Base-by-base conservation (phyloP, 2,329 filamentous ascomycete genomes). In the Cladosporium colombiae region DNA sequence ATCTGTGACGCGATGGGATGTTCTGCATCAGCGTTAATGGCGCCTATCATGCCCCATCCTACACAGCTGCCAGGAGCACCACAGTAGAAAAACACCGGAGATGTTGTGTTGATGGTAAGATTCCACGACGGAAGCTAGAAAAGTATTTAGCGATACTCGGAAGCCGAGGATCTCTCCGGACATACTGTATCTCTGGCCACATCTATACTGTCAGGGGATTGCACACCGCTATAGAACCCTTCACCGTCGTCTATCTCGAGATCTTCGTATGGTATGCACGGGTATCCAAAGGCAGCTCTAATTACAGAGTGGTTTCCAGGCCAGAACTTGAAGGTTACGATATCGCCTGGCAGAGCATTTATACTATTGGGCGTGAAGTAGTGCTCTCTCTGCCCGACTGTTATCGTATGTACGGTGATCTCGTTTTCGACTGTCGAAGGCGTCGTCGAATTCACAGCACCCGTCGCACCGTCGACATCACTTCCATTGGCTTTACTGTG, bases 61-160 rank as follows among this genome's bases (percentile, higher is more conserved):
- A 82, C 81, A 72, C 91, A 94, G 2, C 88, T 91, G 0, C 81
- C 83, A 0, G 86, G 83, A 0, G 89, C 89, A 0, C 88, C 86
- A 68, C 89, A 92, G 75, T 91, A 92, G 76, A 85, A 90, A 74
- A 89, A 91, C 16, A 88, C 83, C 0, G 89, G 88, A 25, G 84
- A 76, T 0, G 86, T 88, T 69, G 88, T 80, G 70, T 90, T 89
- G 65, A 91, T 79, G 21, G 73, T 75, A 7, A 76, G 55, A 53
- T 76, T 76, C 71, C 72, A 76, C 11, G 67, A 69, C 23, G 71
- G 69, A 8, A 68, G 65, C 68, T 71, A 50, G 50, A 23, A 49
- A 29, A 29, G 29, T 29, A 29, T 29, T 29, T 7, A 29, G 29
- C 29, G 29, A 29, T 29, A 29, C 29, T 29, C 29, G 29, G 3